phyloP scores from a whole-genome alignment of 495 filamentous ascomycete species.

The Aspergillus haitiensis region DNA sequence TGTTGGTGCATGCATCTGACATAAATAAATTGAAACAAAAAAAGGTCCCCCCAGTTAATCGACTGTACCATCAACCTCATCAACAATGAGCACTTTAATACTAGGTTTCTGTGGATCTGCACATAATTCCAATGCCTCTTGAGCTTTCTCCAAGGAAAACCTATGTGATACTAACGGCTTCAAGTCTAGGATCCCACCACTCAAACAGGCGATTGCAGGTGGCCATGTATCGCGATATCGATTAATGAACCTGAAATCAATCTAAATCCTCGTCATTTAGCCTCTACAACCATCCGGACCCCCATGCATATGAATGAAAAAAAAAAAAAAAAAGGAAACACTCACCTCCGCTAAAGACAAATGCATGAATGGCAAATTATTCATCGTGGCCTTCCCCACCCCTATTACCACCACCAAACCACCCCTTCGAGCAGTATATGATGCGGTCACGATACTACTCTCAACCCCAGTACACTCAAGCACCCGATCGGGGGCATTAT shows the following conservation, averaged over 20 bases:
- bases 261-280: constrained; percentile 36
- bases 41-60: not conserved
- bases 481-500: constrained; percentile 55
- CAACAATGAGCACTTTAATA: constrained; percentile 62
- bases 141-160: constrained; percentile 56
- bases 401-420: constrained; percentile 64
- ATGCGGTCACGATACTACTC: constrained; percentile 57
- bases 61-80: constrained; percentile 43
- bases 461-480: constrained; percentile 67
- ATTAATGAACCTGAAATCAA: constrained; percentile 63
- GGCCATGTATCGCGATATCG: constrained; percentile 66
- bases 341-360: constrained; percentile 55
- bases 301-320: no score
- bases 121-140: constrained; percentile 54
- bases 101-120: constrained; percentile 50
- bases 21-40: no score
- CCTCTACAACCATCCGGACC: not conserved
- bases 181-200: constrained; percentile 55
- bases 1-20: no score
- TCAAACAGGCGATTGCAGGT: constrained; percentile 47
- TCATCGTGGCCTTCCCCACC: constrained; percentile 59
- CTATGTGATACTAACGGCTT: constrained; percentile 70
- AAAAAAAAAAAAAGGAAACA: not conserved
- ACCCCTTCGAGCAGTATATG: constrained; percentile 55
- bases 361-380: constrained; percentile 68